Evolutionary conservation across 352 stramenopile species (phyloP).

Genomic region (Phytopythium chamaehyphon): DNA sequence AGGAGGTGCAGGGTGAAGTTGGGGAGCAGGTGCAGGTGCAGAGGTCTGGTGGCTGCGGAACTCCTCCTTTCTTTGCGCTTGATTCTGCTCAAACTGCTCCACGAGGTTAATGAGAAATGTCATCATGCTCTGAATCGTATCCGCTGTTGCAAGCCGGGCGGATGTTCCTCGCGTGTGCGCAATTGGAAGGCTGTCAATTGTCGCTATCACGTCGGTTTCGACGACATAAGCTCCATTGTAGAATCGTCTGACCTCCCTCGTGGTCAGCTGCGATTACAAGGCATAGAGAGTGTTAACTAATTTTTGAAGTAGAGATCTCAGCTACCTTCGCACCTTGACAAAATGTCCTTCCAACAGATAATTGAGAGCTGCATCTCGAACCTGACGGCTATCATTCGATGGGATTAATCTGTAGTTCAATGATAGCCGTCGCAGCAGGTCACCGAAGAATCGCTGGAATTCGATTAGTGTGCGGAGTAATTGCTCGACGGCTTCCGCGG

Average conservation of each 20-base stretch:
- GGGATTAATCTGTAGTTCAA: conserved; percentile 33
- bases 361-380: conserved; percentile 41
- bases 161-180: conserved; percentile 20
- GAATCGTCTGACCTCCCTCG: conserved; percentile 9
- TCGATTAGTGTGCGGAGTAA: conserved; percentile 34
- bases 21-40: neutral
- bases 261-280: conserved; percentile 15
- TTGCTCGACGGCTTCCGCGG: conserved; percentile 32
- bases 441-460: conserved; percentile 36
- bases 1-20: no score
- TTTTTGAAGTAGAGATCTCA: no score
- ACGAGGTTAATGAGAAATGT: conserved; percentile 36
- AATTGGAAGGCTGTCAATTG: conserved; percentile 35
- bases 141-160: conserved; percentile 24
- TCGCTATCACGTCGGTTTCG: conserved; percentile 31
- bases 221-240: conserved; percentile 4
- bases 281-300: neutral
- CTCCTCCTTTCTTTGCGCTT: conserved; percentile 3
- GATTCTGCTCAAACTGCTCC: conserved; percentile 25
- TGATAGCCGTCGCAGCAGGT: conserved; percentile 39
- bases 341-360: conserved; percentile 38
- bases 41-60: neutral
- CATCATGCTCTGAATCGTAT: conserved; percentile 39
- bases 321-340: conserved; percentile 28
- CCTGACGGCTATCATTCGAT: conserved; percentile 34